A percentile compares a stretch with the other conserved stretches of the same genome.
Conservation (phyloP, 176 grass and related monocot species). For the Musa acuminata region DNA sequence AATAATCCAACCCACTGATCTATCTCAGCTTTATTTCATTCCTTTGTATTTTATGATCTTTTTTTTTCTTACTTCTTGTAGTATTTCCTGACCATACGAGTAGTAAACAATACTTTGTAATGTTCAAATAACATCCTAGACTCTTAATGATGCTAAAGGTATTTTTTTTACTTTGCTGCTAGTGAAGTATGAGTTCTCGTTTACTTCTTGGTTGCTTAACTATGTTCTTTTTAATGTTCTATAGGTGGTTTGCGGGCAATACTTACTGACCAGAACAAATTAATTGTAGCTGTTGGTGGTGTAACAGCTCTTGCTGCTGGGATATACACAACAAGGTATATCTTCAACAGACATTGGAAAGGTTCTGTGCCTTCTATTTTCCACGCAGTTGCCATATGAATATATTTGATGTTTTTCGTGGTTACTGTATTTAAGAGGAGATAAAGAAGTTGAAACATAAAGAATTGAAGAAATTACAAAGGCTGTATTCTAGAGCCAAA, state of each 20-base stretch:
- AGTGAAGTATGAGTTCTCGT: not conserved
- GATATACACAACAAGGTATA: constrained; percentile 81
- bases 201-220: not conserved
- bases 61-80: no score
- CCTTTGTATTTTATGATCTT: no score
- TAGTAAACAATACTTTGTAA: no score
- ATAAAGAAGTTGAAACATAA: not conserved
- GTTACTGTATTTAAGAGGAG: not conserved
- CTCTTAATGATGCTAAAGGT: no score
- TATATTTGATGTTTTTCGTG: not conserved
- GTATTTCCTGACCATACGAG: no score
- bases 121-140: no score
- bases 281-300: constrained; percentile 76
- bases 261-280: constrained; percentile 95
- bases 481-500: no score
- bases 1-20: no score
- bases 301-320: constrained; percentile 76
- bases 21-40: no score
- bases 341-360: not conserved
- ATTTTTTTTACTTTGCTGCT: not conserved
- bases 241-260: constrained; percentile 73
- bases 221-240: not conserved
- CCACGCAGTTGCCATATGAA: not conserved
- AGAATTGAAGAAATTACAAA: no score
- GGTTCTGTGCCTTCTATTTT: constrained; percentile 6